A percentile compares a stretch with the other conserved stretches of the same genome.
Evolutionary conservation across 345 rosid species (phyloP).

Genomic region (Passiflora organensis): DNA sequence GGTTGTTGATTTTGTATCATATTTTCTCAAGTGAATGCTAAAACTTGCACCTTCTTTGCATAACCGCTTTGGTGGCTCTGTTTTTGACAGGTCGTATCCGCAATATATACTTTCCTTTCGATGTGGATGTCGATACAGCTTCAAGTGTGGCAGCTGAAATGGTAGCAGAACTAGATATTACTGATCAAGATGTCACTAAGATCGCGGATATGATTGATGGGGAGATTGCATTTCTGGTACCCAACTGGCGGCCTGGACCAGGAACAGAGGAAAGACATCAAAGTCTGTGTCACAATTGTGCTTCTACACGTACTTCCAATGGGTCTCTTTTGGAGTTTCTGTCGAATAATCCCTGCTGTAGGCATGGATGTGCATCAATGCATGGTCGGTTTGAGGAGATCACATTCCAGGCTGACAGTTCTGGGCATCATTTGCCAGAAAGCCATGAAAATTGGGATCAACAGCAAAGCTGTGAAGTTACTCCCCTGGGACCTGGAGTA

Average conservation of each 20-base stretch:
- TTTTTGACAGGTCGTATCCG: constrained; percentile 56
- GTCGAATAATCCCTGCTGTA: constrained; percentile 42
- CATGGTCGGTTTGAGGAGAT: constrained; percentile 89
- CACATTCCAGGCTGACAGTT: constrained; percentile 46
- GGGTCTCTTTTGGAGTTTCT: constrained; percentile 53
- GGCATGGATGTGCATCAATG: constrained; percentile 60
- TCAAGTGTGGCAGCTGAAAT: constrained; percentile 89
- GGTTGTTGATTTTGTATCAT: constrained; percentile 36
- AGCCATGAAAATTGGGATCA: constrained; percentile 57
- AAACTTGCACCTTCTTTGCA: background rate
- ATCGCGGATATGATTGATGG: constrained; percentile 89
- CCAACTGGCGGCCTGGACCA: constrained; percentile 67
- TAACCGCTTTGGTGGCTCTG: background rate
- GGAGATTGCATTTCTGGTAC: constrained; percentile 76
- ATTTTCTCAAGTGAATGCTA: background rate
- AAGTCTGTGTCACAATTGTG: constrained; percentile 55
- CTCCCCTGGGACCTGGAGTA: constrained; percentile 48
- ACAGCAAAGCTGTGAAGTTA: constrained; percentile 68
- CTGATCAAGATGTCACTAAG: constrained; percentile 65
- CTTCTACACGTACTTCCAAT: constrained; percentile 61
- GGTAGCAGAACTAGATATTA: constrained; percentile 88
- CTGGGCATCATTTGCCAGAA: constrained; percentile 33
- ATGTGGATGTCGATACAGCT: constrained; percentile 68
- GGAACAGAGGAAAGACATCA: constrained; percentile 65
- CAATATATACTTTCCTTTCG: constrained; percentile 86